phyloP scores from a whole-genome alignment of 345 rosid species.

The Bruguiera sexangula region DNA sequence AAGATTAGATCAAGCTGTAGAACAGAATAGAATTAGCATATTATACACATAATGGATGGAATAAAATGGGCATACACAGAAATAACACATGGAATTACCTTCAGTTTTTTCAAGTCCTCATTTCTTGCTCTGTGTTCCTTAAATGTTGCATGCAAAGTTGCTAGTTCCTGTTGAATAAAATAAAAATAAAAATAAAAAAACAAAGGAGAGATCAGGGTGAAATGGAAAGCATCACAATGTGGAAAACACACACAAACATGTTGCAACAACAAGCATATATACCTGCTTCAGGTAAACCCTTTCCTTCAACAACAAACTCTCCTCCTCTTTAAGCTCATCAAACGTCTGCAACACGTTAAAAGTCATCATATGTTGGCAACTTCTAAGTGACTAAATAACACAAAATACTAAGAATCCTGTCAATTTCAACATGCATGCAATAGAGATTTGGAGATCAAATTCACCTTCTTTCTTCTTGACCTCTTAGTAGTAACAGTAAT shows the following conservation, averaged over 20 bases:
- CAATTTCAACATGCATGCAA: neutral
- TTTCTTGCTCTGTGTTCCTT: constrained; percentile 47
- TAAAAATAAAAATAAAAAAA: neutral
- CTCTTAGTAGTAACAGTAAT: constrained; percentile 34
- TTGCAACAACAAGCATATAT: neutral
- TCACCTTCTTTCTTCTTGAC: constrained; percentile 63
- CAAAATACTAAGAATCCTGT: neutral
- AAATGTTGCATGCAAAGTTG: constrained; percentile 44
- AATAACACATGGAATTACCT: constrained; percentile 36
- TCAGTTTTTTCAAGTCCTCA: constrained; percentile 65
- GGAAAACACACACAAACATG: neutral
- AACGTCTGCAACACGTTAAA: constrained; percentile 45
- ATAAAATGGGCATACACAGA: neutral
- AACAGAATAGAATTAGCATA: neutral
- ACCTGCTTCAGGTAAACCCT: constrained; percentile 54
- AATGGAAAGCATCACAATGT: neutral
- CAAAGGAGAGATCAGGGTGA: neutral
- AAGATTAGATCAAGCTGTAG: constrained; percentile 54
- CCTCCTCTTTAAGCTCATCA: constrained; percentile 74
- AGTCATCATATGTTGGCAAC: neutral
- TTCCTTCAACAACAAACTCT: constrained; percentile 54
- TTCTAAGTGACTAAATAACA: neutral
- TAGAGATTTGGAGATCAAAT: neutral
- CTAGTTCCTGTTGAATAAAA: constrained; percentile 55
- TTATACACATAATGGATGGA: too few species aligned